phyloP scores from a whole-genome alignment of 192 early-diverging fungal species.

The Linnemannia hyalina region DNA sequence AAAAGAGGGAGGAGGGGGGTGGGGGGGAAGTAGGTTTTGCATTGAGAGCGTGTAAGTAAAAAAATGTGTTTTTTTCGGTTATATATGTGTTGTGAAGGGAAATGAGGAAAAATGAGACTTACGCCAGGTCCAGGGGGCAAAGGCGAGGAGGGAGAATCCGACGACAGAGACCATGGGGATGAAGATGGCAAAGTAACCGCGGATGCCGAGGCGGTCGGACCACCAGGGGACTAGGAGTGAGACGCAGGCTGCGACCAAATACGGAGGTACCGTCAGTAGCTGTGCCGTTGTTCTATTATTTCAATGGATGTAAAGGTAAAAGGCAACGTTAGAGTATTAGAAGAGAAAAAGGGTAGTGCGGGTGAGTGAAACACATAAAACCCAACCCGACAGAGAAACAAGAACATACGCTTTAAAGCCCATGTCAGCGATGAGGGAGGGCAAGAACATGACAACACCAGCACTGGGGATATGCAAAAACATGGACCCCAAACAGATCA shows the following conservation, averaged over 20 bases:
- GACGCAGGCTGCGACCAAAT: conserved; percentile 41
- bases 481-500: conserved; percentile 16
- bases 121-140: conserved; percentile 41
- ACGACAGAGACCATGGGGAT: conserved; percentile 37
- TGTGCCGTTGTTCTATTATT: conserved; percentile 47
- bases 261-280: conserved; percentile 59
- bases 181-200: conserved; percentile 55
- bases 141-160: conserved; percentile 63
- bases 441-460: conserved; percentile 58
- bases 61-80: conserved; percentile 33
- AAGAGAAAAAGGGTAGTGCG: background rate
- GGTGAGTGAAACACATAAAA: background rate
- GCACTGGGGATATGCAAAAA: conserved; percentile 9
- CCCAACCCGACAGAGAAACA: conserved; percentile 59
- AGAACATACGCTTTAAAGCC: conserved; percentile 58
- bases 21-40: conserved; percentile 15
- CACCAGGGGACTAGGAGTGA: conserved; percentile 62
- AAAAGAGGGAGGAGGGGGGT: background rate
- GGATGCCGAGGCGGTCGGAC: conserved; percentile 64
- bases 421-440: conserved; percentile 62
- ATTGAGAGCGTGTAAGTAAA: conserved; percentile 43
- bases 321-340: too few relatives aligned
- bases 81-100: conserved; percentile 1
- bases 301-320: too few relatives aligned
- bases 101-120: conserved; percentile 26